Evolutionary conservation across 208 protist species (phyloP).

Genomic region (Wallacemonas sp.): DNA sequence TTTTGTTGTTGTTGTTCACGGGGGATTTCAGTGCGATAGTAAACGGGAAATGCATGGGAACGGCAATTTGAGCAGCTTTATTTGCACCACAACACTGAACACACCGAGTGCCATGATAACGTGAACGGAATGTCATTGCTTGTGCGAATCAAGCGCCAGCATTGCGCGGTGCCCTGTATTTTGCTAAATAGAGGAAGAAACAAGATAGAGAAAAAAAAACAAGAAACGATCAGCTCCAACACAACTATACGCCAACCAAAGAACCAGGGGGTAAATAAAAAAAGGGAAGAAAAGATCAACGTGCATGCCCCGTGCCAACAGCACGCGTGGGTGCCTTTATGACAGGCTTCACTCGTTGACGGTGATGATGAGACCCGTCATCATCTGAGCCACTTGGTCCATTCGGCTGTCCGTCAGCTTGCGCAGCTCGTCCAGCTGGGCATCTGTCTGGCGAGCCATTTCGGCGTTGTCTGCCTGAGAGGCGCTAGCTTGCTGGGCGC

Average conservation of each 20-base stretch:
- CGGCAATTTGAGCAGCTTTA: neutral
- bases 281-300: neutral
- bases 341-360: slow-evolving; percentile 30
- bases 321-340: neutral
- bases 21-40: neutral
- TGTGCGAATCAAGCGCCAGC: too few relatives aligned
- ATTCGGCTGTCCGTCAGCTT: slow-evolving; percentile 61
- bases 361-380: slow-evolving; percentile 58
- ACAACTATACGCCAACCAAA: neutral
- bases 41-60: slow-evolving; percentile 12
- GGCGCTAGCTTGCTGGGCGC: slow-evolving; percentile 41
- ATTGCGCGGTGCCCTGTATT: too few relatives aligned
- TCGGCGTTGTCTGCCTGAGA: slow-evolving; percentile 64
- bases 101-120: too few relatives aligned
- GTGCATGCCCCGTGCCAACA: too few relatives aligned
- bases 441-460: slow-evolving; percentile 63
- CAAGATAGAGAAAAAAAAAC: slow-evolving; percentile 11
- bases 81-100: too few relatives aligned
- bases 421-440: slow-evolving; percentile 60
- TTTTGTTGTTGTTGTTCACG: neutral
- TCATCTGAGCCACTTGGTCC: slow-evolving; percentile 60
- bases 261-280: neutral
- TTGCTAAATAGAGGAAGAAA: too few relatives aligned
- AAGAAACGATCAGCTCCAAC: neutral
- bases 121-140: too few relatives aligned